Base-by-base conservation (phyloP, 106 monocot species). In the Dioscorea zingiberensis region DNA sequence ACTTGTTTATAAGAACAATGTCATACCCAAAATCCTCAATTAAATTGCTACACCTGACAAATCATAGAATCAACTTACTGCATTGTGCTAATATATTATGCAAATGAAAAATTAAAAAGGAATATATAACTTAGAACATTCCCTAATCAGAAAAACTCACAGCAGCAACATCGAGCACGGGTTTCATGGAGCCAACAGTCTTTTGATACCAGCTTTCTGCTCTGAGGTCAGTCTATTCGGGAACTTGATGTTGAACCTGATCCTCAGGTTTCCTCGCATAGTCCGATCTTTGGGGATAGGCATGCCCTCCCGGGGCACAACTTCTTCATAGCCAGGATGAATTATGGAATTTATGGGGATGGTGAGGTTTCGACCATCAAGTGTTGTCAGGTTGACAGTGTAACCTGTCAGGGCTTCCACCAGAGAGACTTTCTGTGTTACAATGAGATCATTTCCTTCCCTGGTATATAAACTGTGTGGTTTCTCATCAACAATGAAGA, bases 401-500 rank as follows among this genome's bases (percentile, higher is more conserved):
- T 53, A 77, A 11, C 77, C 77, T 21, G 77, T 77, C 22, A 77
- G 46, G 14, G 77, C 77, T 48, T 77, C 77, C 2, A 54, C 60
- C 30, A 77, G 28, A 13, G 77, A 71, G 45, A 77, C 66, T 22
- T 71, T 77, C 32, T 77, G 71, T 11, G 65, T 77, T 38, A 66
- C 59, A 9, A 77, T 65, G 24, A 77, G 60, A 60, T 77, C 77
- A 54, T 77, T 66, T 11, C 77, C 77, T 2, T 77, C 77, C 13
- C 77, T 47, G 14, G 57, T 77, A 64, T 71, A 77, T 26, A 77
- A 30, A 25, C 63, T 57, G 21, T 77, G 77, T 11, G 77, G 70
- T 58, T 77, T 77, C 70, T 77, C 77, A 1, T 77, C 70, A 32
- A 77, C 59, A 45, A 70, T 29, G 59, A 77, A 77, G 23, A 77